Evolutionary conservation across 202 grass and related monocot genomes (phyloP).

Genomic region (Tripidium arundinaceum): DNA sequence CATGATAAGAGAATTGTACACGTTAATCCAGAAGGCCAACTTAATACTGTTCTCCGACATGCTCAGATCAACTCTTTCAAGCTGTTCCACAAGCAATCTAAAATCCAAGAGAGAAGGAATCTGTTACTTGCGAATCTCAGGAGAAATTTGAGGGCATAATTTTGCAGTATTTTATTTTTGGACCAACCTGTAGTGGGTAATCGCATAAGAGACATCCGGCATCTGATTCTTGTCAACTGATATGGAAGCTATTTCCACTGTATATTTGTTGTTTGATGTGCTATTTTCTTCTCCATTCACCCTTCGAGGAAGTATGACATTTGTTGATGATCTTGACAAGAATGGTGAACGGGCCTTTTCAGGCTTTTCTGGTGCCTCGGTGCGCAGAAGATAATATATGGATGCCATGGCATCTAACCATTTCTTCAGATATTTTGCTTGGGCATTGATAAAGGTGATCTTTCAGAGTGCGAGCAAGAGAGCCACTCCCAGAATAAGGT

Average conservation of each 20-base stretch:
- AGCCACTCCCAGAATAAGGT: constrained; percentile 63
- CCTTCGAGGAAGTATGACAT: constrained; percentile 50
- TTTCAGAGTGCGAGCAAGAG: constrained; percentile 76
- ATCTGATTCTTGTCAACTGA: constrained; percentile 60
- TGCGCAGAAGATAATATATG: constrained; percentile 63
- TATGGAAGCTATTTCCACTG: constrained; percentile 57
- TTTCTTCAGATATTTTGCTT: constrained; percentile 98
- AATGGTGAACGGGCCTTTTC: constrained; percentile 59
- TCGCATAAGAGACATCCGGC: constrained; percentile 54
- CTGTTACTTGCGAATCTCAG: constrained; percentile 9
- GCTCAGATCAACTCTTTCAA: constrained; percentile 86
- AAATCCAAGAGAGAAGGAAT: constrained; percentile 20
- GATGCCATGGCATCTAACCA: constrained; percentile 93
- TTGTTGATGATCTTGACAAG: constrained; percentile 82
- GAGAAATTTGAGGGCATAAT: neutral
- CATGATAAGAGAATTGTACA: constrained; percentile 97
- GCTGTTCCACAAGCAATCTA: constrained; percentile 94
- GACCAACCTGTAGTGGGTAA: constrained; percentile 82
- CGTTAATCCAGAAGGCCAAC: constrained; percentile 91
- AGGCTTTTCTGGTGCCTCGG: constrained; percentile 44
- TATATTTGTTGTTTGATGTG: constrained; percentile 43
- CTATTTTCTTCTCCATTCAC: constrained; percentile 47
- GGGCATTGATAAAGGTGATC: constrained; percentile 91
- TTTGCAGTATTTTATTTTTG: neutral
- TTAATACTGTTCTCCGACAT: constrained; percentile 55